A percentile compares a stretch with the other conserved stretches of the same genome.
Conservation (phyloP, 805 yeast genomes). For the Pichia occidentalis region DNA sequence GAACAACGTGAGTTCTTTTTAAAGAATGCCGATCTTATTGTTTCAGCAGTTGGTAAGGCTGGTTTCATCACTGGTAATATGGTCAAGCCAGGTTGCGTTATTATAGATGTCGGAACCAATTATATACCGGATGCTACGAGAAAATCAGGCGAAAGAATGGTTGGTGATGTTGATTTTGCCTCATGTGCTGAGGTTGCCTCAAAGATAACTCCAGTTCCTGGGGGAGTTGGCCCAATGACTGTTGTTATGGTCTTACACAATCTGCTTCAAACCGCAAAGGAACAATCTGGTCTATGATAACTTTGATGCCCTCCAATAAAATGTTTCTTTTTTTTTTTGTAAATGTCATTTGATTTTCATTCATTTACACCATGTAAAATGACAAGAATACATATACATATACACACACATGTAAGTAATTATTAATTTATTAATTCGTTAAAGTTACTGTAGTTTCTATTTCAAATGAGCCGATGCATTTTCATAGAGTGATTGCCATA, state of each 20-base stretch:
- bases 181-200: conserved; percentile 57
- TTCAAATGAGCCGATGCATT: conserved; percentile 85
- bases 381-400: too few relatives aligned
- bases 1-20: conserved; percentile 47
- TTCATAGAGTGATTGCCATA: conserved; percentile 91
- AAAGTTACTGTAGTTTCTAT: conserved; percentile 3
- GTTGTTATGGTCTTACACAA: conserved; percentile 91
- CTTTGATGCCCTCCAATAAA: too few relatives aligned
- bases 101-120: conserved; percentile 94
- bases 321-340: too few relatives aligned
- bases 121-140: conserved; percentile 69
- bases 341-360: neutral
- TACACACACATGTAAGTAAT: too few relatives aligned
- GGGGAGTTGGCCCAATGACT: conserved; percentile 99
- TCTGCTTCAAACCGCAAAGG: conserved; percentile 67
- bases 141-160: conserved; percentile 74
- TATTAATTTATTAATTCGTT: neutral
- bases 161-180: conserved; percentile 91
- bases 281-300: conserved; percentile 17
- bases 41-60: conserved; percentile 88
- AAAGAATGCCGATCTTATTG: conserved; percentile 73
- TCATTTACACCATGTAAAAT: neutral
- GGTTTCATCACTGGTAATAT: conserved; percentile 80
- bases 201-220: conserved; percentile 92
- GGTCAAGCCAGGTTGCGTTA: conserved; percentile 78